These are phyloP conservation scores for Nicotiana sylvestris DNA, from an alignment of 257 asterid species.

Conservation along the genomic window DNA sequence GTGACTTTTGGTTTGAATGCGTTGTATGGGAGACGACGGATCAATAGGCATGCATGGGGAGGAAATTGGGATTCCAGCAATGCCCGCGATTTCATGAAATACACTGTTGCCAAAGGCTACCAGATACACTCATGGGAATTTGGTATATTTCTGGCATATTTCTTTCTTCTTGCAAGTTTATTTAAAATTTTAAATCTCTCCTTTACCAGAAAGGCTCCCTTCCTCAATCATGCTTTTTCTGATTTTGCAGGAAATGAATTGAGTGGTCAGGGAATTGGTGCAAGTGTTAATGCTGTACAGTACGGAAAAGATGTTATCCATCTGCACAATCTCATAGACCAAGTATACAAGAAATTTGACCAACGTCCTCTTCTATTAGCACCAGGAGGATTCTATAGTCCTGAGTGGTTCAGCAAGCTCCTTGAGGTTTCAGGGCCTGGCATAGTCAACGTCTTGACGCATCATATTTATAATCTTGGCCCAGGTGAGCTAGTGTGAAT, in stretches of 20 bases:
- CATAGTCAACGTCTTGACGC: constrained; percentile 53
- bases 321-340: constrained; percentile 44
- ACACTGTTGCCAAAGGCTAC: constrained; percentile 77
- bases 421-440: constrained; percentile 69
- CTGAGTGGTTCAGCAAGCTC: constrained; percentile 62
- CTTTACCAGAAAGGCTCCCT: neutral
- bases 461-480: constrained; percentile 84
- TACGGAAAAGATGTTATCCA: constrained; percentile 65
- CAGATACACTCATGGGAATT: constrained; percentile 87
- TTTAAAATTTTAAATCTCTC: neutral
- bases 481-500: constrained; percentile 45
- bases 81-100: constrained; percentile 63
- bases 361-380: constrained; percentile 56
- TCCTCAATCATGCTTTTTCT: constrained; percentile 14
- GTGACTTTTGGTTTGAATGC: constrained; percentile 91
- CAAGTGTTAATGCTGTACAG: constrained; percentile 65
- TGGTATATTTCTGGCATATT: constrained; percentile 37
- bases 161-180: constrained; percentile 7
- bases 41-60: constrained; percentile 47
- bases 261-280: constrained; percentile 80
- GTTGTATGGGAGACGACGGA: constrained; percentile 62
- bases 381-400: constrained; percentile 94
- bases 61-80: constrained; percentile 82
- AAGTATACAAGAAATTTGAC: constrained; percentile 34
- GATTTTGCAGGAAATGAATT: constrained; percentile 73